These are phyloP conservation scores for Fragaria nilgerrensis DNA, from an alignment of 306 rosid species.

Conservation along the genomic window DNA sequence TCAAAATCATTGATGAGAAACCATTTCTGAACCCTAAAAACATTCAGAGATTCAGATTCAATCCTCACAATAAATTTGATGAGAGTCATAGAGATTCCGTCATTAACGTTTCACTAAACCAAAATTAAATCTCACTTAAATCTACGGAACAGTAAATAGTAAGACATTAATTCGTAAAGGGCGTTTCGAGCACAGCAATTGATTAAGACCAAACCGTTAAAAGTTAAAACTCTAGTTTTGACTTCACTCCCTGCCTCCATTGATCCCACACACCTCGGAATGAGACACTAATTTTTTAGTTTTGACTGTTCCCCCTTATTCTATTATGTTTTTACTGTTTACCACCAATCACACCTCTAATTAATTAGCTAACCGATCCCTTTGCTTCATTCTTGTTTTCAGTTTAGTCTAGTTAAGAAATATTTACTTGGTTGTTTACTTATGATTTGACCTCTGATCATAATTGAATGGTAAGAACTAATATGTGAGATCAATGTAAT, in stretches of 20 bases:
- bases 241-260: not conserved
- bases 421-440: too few relatives aligned
- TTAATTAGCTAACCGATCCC: not conserved
- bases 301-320: not conserved
- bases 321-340: not conserved
- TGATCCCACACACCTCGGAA: slow-evolving; percentile 33
- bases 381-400: not conserved
- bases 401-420: too few relatives aligned
- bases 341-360: not conserved
- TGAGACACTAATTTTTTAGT: not conserved
- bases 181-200: not conserved
- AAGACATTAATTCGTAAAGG: not conserved
- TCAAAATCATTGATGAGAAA: not conserved
- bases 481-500: too few relatives aligned
- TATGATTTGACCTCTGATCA: too few relatives aligned
- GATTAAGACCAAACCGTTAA: slow-evolving; percentile 4
- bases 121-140: not conserved
- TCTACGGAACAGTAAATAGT: not conserved
- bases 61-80: not conserved
- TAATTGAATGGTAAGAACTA: too few relatives aligned
- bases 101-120: not conserved
- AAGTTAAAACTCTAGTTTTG: not conserved
- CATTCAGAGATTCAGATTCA: not conserved
- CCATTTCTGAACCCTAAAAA: not conserved
- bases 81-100: not conserved